Evolutionary conservation across 148 eudicot species (phyloP).

Genomic region (Nepenthes gracilis): DNA sequence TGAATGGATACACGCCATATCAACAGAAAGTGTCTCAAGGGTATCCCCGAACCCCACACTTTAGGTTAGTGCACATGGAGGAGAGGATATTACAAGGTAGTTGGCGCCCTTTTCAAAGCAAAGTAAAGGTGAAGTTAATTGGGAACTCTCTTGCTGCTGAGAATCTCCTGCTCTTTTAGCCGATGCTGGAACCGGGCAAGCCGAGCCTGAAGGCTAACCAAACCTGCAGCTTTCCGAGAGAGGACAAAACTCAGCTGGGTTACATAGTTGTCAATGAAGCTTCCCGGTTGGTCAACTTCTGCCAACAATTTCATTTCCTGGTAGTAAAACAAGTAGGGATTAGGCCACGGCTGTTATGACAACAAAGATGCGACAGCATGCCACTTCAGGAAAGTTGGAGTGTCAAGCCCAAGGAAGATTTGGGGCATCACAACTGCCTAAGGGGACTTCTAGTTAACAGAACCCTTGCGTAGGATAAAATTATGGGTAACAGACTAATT

Average conservation of each 20-base stretch:
- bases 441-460: not conserved
- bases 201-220: constrained; percentile 96
- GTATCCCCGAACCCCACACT: too few relatives aligned
- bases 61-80: constrained; percentile 3
- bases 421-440: not conserved
- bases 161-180: constrained; percentile 93
- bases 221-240: constrained; percentile 93
- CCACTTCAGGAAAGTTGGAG: too few relatives aligned
- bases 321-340: constrained; percentile 8
- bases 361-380: too few relatives aligned
- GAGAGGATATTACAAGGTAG: too few relatives aligned
- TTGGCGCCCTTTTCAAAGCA: too few relatives aligned
- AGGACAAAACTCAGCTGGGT: constrained; percentile 86
- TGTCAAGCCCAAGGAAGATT: too few relatives aligned
- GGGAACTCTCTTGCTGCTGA: constrained; percentile 77
- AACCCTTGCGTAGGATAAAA: too few relatives aligned
- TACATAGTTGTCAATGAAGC: constrained; percentile 87
- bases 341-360: too few relatives aligned
- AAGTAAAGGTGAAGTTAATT: constrained; percentile 17
- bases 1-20: too few relatives aligned
- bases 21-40: too few relatives aligned
- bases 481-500: too few relatives aligned
- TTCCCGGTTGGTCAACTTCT: constrained; percentile 98
- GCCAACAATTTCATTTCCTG: constrained; percentile 99
- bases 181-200: constrained; percentile 96